Evolutionary conservation across 257 asterid genomes (phyloP).

Genomic region (Forsythia viridissima): DNA sequence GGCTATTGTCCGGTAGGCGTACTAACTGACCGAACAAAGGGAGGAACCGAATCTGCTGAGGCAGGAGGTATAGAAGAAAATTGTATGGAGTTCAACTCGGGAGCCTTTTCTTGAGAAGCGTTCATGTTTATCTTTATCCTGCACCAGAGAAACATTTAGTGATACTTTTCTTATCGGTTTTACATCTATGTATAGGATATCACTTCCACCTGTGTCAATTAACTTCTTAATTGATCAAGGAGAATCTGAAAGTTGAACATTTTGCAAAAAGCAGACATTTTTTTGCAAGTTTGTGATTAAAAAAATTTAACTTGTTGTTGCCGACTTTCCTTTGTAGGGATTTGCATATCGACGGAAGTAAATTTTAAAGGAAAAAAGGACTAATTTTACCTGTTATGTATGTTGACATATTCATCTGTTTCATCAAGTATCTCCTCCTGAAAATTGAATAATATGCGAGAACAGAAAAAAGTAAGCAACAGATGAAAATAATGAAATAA

Average conservation of each 20-base stretch:
- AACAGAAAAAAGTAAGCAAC: constrained; percentile 10
- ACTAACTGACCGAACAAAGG: constrained; percentile 23
- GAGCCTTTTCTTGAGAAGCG: constrained; percentile 59
- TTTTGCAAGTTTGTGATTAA: not conserved
- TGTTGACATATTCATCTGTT: constrained; percentile 95
- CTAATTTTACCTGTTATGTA: constrained; percentile 81
- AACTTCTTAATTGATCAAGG: not conserved
- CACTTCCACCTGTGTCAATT: not conserved
- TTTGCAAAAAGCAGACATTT: not conserved
- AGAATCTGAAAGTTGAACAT: not conserved
- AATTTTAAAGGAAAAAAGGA: not conserved
- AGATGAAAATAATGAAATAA: not conserved
- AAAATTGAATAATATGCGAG: not conserved
- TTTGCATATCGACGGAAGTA: not conserved
- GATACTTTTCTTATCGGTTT: not conserved
- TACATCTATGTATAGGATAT: not conserved
- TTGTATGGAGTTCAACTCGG: constrained; percentile 29
- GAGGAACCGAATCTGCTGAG: constrained; percentile 16
- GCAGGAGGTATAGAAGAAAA: constrained; percentile 25
- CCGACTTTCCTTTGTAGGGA: not conserved
- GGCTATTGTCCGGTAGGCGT: constrained; percentile 12
- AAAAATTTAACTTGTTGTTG: not conserved
- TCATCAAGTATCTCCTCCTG: constrained; percentile 99
- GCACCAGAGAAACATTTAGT: constrained; percentile 32
- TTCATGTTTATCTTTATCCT: constrained; percentile 97